Conservation (phyloP, 352 stramenopile species). For the Elongisporangium undulatum region DNA sequence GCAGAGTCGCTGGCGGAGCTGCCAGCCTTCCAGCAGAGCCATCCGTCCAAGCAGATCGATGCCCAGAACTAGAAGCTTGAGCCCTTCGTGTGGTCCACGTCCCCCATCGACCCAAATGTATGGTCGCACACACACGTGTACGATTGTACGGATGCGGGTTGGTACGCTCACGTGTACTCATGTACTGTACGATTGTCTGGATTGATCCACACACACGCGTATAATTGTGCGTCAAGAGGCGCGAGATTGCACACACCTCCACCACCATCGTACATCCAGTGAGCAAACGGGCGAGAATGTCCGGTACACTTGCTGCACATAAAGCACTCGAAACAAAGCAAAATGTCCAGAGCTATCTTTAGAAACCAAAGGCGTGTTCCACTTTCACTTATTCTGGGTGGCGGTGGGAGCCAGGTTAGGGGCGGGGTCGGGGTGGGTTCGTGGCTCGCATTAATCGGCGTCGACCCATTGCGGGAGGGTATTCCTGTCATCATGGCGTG, state of each 20-base stretch:
- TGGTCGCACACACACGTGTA: neutral
- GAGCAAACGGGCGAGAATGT: neutral
- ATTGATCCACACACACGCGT: neutral
- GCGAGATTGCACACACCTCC: no score
- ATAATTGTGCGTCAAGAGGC: neutral
- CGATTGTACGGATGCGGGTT: neutral
- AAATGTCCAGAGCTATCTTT: neutral
- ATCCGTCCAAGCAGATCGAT: conserved; percentile 82
- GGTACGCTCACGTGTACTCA: neutral
- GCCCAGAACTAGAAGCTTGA: conserved; percentile 16
- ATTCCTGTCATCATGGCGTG: neutral
- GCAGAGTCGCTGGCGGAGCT: conserved; percentile 55
- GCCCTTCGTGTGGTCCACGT: neutral
- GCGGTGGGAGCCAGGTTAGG: neutral
- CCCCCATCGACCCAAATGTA: neutral
- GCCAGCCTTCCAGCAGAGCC: conserved; percentile 75
- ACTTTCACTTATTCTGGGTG: neutral
- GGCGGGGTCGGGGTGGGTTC: neutral
- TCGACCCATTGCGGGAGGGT: neutral
- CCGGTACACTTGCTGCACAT: neutral
- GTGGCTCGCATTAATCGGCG: neutral
- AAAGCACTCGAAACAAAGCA: neutral
- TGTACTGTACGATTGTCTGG: neutral
- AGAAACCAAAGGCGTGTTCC: neutral
- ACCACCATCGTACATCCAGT: no score